A percentile compares a stretch with the other conserved stretches of the same genome.
Conservation (phyloP, 495 filamentous ascomycete genomes). For the Penicillium verhagenii region DNA sequence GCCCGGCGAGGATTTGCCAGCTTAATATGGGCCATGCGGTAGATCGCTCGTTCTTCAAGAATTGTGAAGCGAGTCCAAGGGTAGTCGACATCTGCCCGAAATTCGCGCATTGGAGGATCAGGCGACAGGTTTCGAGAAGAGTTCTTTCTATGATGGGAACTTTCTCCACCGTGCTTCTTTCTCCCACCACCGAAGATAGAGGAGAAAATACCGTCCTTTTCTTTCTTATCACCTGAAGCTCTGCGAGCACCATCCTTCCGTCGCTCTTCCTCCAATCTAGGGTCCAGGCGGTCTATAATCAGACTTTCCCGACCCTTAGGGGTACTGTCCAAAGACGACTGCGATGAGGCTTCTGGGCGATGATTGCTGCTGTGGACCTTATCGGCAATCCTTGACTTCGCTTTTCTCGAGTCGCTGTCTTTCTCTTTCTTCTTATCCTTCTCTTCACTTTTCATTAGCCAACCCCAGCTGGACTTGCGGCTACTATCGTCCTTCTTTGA, state of each 20-base stretch:
- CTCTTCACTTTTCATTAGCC: slow-evolving; percentile 68
- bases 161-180: slow-evolving; percentile 66
- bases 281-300: slow-evolving; percentile 74
- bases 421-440: slow-evolving; percentile 67
- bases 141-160: slow-evolving; percentile 68
- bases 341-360: slow-evolving; percentile 69
- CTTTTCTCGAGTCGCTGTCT: slow-evolving; percentile 60
- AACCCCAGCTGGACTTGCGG: slow-evolving; percentile 84
- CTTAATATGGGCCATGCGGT: slow-evolving; percentile 98
- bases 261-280: slow-evolving; percentile 74
- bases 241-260: slow-evolving; percentile 78
- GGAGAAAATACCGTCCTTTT: slow-evolving; percentile 83
- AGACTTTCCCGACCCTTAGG: slow-evolving; percentile 78
- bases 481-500: slow-evolving; percentile 60
- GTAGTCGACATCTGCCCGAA: slow-evolving; percentile 87
- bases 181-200: slow-evolving; percentile 85
- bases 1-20: slow-evolving; percentile 93
- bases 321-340: slow-evolving; percentile 70
- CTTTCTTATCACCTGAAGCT: slow-evolving; percentile 78
- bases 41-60: slow-evolving; percentile 94
- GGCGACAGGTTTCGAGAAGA: slow-evolving; percentile 76
- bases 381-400: slow-evolving; percentile 58
- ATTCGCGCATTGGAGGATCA: slow-evolving; percentile 66
- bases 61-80: slow-evolving; percentile 96
- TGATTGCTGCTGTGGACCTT: slow-evolving; percentile 68